Base-by-base conservation (phyloP, 441 rosid species). In the California macrophylla region DNA sequence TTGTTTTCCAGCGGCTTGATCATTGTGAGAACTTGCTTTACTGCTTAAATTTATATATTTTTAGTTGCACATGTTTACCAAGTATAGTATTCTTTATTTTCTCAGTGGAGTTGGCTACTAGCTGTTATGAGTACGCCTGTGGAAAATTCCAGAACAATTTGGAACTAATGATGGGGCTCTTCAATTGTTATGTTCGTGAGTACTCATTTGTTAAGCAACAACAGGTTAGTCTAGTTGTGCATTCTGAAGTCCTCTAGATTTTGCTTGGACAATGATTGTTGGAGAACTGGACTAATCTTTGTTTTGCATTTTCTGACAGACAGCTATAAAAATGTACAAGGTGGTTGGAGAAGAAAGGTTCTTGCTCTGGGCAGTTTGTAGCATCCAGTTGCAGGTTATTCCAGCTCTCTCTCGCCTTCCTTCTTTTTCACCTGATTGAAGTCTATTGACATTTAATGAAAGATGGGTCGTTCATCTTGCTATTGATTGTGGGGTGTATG, bases 341-440 rank as follows among this genome's bases (percentile, higher is more conserved):
- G 85, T 85, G 69, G 88, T 82, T 58, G 97, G 96, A 65, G 98
- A 95, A 84, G 99, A 92, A 76, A 86, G 97, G 77, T 92, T 86
- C 76, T 78, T 92, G 84, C 98, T 95, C 34, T 92, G 99, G 99
- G 97, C 99, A 50, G 97, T 95, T 78, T 92, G 98, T 83, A 95
- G 98, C 88, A 89, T 95, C 82, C 99, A 95, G 58, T 86, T 95
- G 75, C 99, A 95, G 90, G 99, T 94, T 84, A 56, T 15, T 32
- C 68, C 66, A n/a, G 32, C 29, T 65, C 42, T 56, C 54, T 64
- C 42, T 32, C 16, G 18, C 47, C 13, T 65, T 40, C 26, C 45
- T 20, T 9, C 67, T 21, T 25, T 15, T 18, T 9, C 21, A 15
- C 40, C 25, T 7, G 24, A 18, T 25, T 6, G 0, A 56, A 42